These are phyloP conservation scores for Kodamaea plutei DNA, from an alignment of 1,139 yeast genomes.

Conservation along the genomic window DNA sequence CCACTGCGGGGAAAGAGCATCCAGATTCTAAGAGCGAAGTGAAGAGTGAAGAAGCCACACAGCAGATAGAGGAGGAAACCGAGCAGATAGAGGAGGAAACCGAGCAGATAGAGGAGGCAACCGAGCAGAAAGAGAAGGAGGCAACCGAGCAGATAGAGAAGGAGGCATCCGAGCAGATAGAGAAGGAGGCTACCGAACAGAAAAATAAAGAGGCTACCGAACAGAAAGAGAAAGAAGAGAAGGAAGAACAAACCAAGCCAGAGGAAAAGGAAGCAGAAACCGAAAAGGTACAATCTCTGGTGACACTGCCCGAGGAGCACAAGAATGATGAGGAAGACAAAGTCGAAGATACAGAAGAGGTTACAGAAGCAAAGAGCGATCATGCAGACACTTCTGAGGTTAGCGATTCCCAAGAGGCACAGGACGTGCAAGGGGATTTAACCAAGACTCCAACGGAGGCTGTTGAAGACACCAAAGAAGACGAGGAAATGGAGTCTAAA, in stretches of 20 bases:
- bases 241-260: conserved; percentile 3
- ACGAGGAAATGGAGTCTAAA: conserved; percentile 11
- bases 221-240: conserved; percentile 5
- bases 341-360: too few species aligned
- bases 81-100: not conserved
- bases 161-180: conserved; percentile 1
- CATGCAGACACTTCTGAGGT: too few species aligned
- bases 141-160: conserved; percentile 1
- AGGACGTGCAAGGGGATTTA: conserved; percentile 5
- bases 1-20: not conserved
- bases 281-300: too few species aligned
- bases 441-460: conserved; percentile 4
- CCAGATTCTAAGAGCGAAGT: too few species aligned
- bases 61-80: too few species aligned
- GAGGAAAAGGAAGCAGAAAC: not conserved
- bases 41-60: too few species aligned
- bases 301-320: not conserved
- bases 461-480: conserved; percentile 6
- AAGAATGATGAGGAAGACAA: too few species aligned
- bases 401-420: conserved; percentile 1
- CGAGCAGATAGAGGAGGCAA: not conserved
- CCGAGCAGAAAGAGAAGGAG: conserved; percentile 2
- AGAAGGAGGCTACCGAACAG: not conserved
- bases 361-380: too few species aligned
- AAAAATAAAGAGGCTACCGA: conserved; percentile 4